Base-by-base conservation (phyloP, 495 filamentous ascomycete species). In the Ramalina intermedia region DNA sequence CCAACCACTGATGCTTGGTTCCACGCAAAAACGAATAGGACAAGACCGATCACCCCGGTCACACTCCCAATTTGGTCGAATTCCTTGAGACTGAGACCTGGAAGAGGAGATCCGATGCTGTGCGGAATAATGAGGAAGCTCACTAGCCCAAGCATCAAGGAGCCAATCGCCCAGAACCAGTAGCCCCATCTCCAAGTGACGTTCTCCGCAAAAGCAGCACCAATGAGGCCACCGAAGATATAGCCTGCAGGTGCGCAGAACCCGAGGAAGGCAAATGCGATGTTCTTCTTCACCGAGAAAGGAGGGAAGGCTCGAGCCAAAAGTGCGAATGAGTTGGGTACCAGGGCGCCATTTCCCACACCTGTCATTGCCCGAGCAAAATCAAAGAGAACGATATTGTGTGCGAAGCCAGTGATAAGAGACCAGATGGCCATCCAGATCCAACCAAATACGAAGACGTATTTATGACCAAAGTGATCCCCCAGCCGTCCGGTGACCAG, bases 101-200 rank as follows among this genome's bases (percentile, higher is more conserved):
- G 38, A 27, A 57, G 46, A 36, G 50, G 55, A 52, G 55, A 49
- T 29, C 63, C 47, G 39, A 64, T 65, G 3, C 67, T 58, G 6
- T 37, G 49, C 9, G 81, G 81, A 40, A 83, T 66, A 11, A 68
- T 59, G 6, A 68, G 54, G 29, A 64, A 61, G 3, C 65, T 51
- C 2, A 38, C 23, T 13, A 53, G 44, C 17, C 45, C 39, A 12
- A 46, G 41, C 46, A n/a, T 43, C 42, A 52, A 35, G 21, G 12
- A 47, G 23, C 45, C 43, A 33, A 52, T 47, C 20, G 43, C 50
- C 50, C 45, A 48, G 18, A 47, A 20, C 50, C 43, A 51, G 55
- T 72, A 84, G 0, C 68, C 64, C 80, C 81, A 84, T 1, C 72
- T 74, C 79, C 79, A 83, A 65, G 71, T 75, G 4, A 66, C 65